phyloP scores from a whole-genome alignment of 2,329 filamentous ascomycete species.

The Paraphoma chrysanthemicola region DNA sequence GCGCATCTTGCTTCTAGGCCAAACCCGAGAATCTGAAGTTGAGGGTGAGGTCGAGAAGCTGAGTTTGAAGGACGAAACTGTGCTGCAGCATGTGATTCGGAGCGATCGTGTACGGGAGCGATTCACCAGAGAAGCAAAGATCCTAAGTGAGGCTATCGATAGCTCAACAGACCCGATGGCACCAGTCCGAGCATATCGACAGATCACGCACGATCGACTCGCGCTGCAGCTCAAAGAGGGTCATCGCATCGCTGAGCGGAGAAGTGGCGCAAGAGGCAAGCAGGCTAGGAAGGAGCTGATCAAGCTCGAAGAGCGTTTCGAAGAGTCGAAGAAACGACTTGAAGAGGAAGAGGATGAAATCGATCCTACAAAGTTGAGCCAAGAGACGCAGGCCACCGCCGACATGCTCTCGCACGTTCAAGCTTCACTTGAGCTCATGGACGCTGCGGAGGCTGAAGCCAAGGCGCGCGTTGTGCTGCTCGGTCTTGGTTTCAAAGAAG shows the following conservation, averaged over 20 bases:
- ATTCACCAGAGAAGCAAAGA: slow-evolving; percentile 68
- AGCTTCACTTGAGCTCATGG: slow-evolving; percentile 67
- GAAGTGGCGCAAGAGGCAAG: slow-evolving; percentile 77
- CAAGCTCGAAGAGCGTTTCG: slow-evolving; percentile 70
- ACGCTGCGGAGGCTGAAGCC: slow-evolving; percentile 68
- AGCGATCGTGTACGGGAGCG: slow-evolving; percentile 60
- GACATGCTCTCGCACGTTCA: slow-evolving; percentile 75
- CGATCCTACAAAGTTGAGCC: slow-evolving; percentile 61
- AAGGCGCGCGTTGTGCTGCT: slow-evolving; percentile 67
- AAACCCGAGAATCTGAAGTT: slow-evolving; percentile 30
- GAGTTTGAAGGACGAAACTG: slow-evolving; percentile 50
- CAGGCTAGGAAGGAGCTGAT: slow-evolving; percentile 78
- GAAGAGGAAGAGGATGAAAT: slow-evolving; percentile 65
- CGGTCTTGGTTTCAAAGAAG: slow-evolving; percentile 74
- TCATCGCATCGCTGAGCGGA: slow-evolving; percentile 74
- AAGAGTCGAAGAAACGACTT: slow-evolving; percentile 60
- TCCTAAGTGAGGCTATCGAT: slow-evolving; percentile 67
- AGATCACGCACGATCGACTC: slow-evolving; percentile 67
- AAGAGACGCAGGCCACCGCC: slow-evolving; percentile 72
- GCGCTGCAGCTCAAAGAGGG: slow-evolving; percentile 70
- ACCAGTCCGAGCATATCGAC: slow-evolving; percentile 67
- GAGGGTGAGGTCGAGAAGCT: slow-evolving; percentile 43
- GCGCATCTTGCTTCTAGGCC: slow-evolving; percentile 44
- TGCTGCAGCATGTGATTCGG: slow-evolving; percentile 71
- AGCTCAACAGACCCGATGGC: slow-evolving; percentile 61